A percentile compares a stretch with the other conserved stretches of the same genome.
These are phyloP conservation scores for Globisporangium apiculatum DNA, from an alignment of 352 stramenopile species.

Conservation along the genomic window DNA sequence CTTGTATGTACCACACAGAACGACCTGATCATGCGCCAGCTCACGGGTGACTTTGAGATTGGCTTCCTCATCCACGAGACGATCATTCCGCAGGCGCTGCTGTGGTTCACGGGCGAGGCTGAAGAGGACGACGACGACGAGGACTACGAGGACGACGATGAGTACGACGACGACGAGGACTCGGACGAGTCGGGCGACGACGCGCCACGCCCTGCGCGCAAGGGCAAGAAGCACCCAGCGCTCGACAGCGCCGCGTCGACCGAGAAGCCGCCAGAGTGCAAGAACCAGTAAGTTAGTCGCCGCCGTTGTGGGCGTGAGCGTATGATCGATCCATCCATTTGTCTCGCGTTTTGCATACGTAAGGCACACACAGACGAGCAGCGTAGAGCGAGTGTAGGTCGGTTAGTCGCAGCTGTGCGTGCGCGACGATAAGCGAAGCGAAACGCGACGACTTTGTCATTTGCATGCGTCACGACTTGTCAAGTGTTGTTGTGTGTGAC, in stretches of 20 bases:
- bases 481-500: too few species aligned
- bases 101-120: constrained; percentile 84
- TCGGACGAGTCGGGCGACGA: constrained; percentile 52
- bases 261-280: constrained; percentile 85
- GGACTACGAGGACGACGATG: constrained; percentile 72
- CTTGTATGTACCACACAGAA: constrained; percentile 11
- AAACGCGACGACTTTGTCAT: too few species aligned
- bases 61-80: constrained; percentile 85
- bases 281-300: constrained; percentile 69
- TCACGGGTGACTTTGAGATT: constrained; percentile 81
- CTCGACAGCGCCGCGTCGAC: constrained; percentile 57
- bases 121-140: constrained; percentile 75
- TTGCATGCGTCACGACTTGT: too few species aligned
- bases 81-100: constrained; percentile 79
- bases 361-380: too few species aligned
- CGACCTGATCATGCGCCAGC: constrained; percentile 82
- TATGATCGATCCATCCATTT: too few species aligned
- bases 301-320: too few species aligned
- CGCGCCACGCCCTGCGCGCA: constrained; percentile 21
- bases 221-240: constrained; percentile 68
- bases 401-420: too few species aligned
- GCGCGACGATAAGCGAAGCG: too few species aligned
- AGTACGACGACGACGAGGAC: constrained; percentile 57
- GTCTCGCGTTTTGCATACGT: too few species aligned
- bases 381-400: too few species aligned